Conservation (phyloP, 2,329 filamentous ascomycete genomes). For the Alternaria sp. region DNA sequence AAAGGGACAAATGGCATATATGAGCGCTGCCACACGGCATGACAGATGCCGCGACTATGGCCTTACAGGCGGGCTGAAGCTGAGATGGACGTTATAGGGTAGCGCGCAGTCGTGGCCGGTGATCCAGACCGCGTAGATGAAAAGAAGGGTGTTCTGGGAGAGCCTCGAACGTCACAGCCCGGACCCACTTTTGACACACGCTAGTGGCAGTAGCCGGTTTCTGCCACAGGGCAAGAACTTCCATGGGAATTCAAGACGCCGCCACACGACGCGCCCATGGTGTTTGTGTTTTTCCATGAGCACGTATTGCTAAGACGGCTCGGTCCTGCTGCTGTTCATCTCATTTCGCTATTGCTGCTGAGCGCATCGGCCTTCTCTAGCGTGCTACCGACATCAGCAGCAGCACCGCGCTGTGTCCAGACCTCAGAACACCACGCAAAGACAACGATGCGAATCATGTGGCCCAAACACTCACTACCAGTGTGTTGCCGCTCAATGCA, state of each 20-base stretch:
- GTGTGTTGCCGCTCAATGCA: not conserved
- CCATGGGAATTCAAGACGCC: not conserved
- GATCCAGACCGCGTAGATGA: slow-evolving; percentile 18
- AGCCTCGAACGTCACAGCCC: slow-evolving; percentile 14
- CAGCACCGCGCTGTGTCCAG: not conserved
- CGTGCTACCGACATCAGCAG: not conserved
- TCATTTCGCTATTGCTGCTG: not conserved
- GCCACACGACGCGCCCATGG: not conserved
- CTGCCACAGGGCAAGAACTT: not conserved
- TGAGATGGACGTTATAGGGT: slow-evolving; percentile 13
- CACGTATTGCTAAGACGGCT: not conserved
- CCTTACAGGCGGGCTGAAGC: slow-evolving; percentile 6
- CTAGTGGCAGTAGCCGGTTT: slow-evolving; percentile 10
- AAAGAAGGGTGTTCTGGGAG: slow-evolving; percentile 19
- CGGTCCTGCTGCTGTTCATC: not conserved
- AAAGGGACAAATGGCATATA: slow-evolving; percentile 21
- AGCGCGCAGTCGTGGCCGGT: slow-evolving; percentile 19
- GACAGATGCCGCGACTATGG: slow-evolving; percentile 6
- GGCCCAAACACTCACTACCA: not conserved
- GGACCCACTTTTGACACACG: slow-evolving; percentile 5
- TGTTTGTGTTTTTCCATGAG: not conserved
- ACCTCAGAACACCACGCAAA: not conserved
- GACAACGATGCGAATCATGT: not conserved
- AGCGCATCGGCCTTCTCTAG: not conserved
- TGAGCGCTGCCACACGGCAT: slow-evolving; percentile 7